Conservation (phyloP, 2,329 filamentous ascomycete species). For the Clarireedia hainanense region DNA sequence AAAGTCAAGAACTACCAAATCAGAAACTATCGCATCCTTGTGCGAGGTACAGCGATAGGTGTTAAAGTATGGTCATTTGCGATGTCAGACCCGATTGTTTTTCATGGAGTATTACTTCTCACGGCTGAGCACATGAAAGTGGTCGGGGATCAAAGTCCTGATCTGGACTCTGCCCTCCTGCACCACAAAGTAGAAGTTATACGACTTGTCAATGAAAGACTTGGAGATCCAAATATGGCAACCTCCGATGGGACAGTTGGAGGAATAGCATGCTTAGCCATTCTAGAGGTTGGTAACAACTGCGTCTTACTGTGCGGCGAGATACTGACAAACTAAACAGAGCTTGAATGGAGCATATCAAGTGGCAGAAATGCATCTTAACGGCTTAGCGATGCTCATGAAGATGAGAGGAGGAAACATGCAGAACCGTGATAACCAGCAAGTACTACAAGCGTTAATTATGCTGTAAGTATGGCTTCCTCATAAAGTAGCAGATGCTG, state of each 20-base stretch:
- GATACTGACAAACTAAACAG: neutral
- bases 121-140: constrained; percentile 6
- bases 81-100: constrained; percentile 3
- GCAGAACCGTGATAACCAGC: neutral
- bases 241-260: constrained; percentile 9
- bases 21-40: constrained; percentile 10
- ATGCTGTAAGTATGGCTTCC: neutral
- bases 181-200: constrained; percentile 11
- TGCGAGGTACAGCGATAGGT: neutral
- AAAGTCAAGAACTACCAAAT: neutral
- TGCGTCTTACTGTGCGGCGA: neutral
- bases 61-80: constrained; percentile 1
- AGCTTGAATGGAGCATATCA: neutral
- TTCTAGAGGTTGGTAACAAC: constrained; percentile 7
- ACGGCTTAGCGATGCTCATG: neutral
- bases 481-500: neutral
- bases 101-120: constrained; percentile 7
- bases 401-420: neutral
- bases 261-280: constrained; percentile 4
- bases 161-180: constrained; percentile 2
- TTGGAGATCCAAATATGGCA: neutral
- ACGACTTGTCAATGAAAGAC: constrained; percentile 10
- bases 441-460: neutral
- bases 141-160: neutral
- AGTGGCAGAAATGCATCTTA: neutral